Conservation (phyloP, 2,329 filamentous ascomycete species). For the Microdochium nivale region DNA sequence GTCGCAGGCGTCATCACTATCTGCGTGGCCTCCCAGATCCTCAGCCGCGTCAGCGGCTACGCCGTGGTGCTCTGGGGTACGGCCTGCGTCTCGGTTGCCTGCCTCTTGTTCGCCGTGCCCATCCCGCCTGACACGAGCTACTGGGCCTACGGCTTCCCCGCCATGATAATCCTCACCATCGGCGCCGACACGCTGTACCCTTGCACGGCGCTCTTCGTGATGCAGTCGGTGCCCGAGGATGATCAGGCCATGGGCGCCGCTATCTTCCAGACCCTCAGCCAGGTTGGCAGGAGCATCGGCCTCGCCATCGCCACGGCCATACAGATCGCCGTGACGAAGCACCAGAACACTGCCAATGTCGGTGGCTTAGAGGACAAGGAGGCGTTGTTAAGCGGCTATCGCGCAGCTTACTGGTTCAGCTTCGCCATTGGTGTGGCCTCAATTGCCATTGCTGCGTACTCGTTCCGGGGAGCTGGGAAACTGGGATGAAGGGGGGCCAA, state of each 20-base stretch:
- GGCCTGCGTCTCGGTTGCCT: neutral
- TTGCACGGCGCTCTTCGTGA: slow-evolving; percentile 27
- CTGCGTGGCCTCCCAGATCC: neutral
- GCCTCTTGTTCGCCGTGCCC: slow-evolving; percentile 13
- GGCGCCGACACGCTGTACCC: slow-evolving; percentile 32
- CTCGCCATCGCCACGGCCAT: slow-evolving; percentile 8
- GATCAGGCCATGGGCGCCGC: slow-evolving; percentile 32
- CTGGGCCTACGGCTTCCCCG: slow-evolving; percentile 32
- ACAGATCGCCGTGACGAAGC: neutral
- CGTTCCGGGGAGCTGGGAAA: neutral
- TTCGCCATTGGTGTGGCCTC: neutral
- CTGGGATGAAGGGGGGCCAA: neutral
- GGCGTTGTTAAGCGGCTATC: neutral
- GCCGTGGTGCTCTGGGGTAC: neutral
- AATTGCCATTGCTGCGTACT: neutral
- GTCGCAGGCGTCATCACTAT: neutral
- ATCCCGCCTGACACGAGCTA: slow-evolving; percentile 25
- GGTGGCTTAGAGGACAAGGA: neutral
- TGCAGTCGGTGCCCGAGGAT: slow-evolving; percentile 25
- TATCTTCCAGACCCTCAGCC: slow-evolving; percentile 29
- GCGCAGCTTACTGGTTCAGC: neutral
- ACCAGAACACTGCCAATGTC: neutral
- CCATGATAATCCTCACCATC: slow-evolving; percentile 30
- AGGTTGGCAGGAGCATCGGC: slow-evolving; percentile 29
- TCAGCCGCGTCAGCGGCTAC: neutral